Conservation (phyloP, 441 rosid genomes). For the Rhodomyrtus psidioides region DNA sequence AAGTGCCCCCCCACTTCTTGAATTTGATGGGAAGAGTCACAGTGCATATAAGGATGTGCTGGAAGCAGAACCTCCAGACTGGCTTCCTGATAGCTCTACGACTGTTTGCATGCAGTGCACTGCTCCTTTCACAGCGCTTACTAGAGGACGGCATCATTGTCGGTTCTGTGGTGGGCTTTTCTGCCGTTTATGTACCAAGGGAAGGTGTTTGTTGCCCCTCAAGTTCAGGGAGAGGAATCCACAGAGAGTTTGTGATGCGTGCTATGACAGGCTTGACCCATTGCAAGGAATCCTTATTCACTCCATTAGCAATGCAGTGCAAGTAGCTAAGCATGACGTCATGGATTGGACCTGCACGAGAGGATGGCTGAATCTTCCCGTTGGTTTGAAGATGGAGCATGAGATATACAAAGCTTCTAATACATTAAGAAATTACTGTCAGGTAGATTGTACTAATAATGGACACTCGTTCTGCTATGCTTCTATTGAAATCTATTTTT, state of each 20-base stretch:
- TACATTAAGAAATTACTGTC: slow-evolving; percentile 69
- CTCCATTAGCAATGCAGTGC: slow-evolving; percentile 83
- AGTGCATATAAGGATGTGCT: slow-evolving; percentile 52
- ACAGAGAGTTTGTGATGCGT: slow-evolving; percentile 88
- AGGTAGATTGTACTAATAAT: slow-evolving; percentile 32
- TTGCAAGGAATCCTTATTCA: slow-evolving; percentile 71
- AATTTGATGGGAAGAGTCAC: slow-evolving; percentile 45
- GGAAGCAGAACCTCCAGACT: slow-evolving; percentile 90
- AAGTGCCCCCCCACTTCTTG: slow-evolving; percentile 92
- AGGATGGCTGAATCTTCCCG: slow-evolving; percentile 94
- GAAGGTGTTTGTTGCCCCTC: slow-evolving; percentile 74
- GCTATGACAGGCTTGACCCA: slow-evolving; percentile 96
- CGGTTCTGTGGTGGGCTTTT: slow-evolving; percentile 93
- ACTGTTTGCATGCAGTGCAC: slow-evolving; percentile 75
- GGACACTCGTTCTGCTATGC: not conserved
- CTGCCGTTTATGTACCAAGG: slow-evolving; percentile 74
- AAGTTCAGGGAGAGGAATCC: slow-evolving; percentile 87
- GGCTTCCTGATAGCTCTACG: slow-evolving; percentile 89
- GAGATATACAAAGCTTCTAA: slow-evolving; percentile 92
- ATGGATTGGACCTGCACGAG: slow-evolving; percentile 88
- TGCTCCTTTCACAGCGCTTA: slow-evolving; percentile 67
- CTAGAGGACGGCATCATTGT: slow-evolving; percentile 96
- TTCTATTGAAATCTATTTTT: not conserved
- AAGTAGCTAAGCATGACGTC: slow-evolving; percentile 92
- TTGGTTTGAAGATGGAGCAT: slow-evolving; percentile 91